Conservation (phyloP, 768 basidiomycete genomes). For the Mycena albidolilacea region DNA sequence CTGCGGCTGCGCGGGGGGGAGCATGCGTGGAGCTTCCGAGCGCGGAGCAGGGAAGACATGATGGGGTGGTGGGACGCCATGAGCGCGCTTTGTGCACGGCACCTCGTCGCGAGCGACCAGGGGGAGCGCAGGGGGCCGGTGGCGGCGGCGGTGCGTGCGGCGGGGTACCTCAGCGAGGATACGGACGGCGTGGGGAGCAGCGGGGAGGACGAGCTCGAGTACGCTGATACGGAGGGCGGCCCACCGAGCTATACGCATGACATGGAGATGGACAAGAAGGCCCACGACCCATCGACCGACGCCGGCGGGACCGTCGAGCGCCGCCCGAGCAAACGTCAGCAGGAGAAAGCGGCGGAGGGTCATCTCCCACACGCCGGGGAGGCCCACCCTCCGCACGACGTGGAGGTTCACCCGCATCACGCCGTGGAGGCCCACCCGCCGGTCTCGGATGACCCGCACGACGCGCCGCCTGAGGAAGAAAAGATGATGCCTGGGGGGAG, state of each 20-base stretch:
- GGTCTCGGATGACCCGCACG: conserved; percentile 14
- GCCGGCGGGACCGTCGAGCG: background rate
- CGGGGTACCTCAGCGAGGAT: conserved; percentile 85
- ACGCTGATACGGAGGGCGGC: conserved; percentile 54
- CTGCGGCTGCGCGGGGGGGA: conserved; percentile 57
- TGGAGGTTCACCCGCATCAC: conserved; percentile 19
- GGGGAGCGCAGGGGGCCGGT: conserved; percentile 89
- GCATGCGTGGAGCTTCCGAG: conserved; percentile 91
- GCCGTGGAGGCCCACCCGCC: conserved; percentile 18
- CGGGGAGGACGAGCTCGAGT: conserved; percentile 70
- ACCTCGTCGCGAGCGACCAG: conserved; percentile 89
- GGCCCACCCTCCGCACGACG: conserved; percentile 33
- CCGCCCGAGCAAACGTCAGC: background rate
- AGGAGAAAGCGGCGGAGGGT: background rate
- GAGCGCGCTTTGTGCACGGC: conserved; percentile 93
- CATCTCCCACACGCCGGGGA: conserved; percentile 27
- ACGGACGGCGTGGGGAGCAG: conserved; percentile 75
- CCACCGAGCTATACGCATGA: conserved; percentile 32
- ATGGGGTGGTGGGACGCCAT: conserved; percentile 99
- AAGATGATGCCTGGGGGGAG: conserved; percentile 13
- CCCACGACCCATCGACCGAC: background rate
- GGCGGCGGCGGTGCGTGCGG: conserved; percentile 90
- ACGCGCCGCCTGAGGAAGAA: conserved; percentile 17
- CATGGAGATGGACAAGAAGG: background rate
- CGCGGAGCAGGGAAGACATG: conserved; percentile 94